Evolutionary conservation across 129 eudicot genomes (phyloP), one percentile per base, ranked within the genome.

Genomic region (Pittosporum tobira): DNA sequence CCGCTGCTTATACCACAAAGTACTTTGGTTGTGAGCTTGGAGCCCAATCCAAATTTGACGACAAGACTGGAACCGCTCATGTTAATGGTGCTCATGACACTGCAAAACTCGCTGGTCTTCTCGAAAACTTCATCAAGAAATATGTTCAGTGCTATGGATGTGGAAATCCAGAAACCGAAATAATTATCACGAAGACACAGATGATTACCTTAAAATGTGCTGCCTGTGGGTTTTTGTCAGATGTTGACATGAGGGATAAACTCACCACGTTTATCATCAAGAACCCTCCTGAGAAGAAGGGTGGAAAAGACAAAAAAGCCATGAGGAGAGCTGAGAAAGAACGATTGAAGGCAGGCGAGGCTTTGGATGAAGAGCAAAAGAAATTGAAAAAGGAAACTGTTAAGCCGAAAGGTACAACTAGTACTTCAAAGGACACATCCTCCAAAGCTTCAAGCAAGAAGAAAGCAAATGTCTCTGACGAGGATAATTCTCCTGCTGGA

Each of bases 261-360:
- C 73, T 81, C 27, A 77, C 88, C 2, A 72, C 83, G 10, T 81
- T 77, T 63, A 77, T 77, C 45, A 55, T 81, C 14, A 77, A 81
- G 75, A 81, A 81, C 55, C 88, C 84, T 8, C 84, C 75, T 1
- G 71, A 71, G 48, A 81, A 81, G 73, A 81, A 81, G 42, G 71
- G 64, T 6, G 66, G 61, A 11, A 81, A 77, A 61, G 83, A 81
- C 64, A 77, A 77, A 46, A 81, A 81, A 61, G 87, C 79, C 3
- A 50, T 81, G 83, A 77, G 87, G 73, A 80, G 80, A 65, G 88
- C 88, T 46, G 88, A 81, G 71, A 81, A 77, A 62, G 88, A 81
- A 60, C 59, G 88, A 13, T 49, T 81, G 12, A 81, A 77, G 51
- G 84, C 72, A 63, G 88, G 81, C 1, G 88, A 77, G 45, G 81